These are phyloP conservation scores for Cryphonectria carpinicola DNA, from an alignment of 2,329 filamentous ascomycete genomes.

Conservation along the genomic window DNA sequence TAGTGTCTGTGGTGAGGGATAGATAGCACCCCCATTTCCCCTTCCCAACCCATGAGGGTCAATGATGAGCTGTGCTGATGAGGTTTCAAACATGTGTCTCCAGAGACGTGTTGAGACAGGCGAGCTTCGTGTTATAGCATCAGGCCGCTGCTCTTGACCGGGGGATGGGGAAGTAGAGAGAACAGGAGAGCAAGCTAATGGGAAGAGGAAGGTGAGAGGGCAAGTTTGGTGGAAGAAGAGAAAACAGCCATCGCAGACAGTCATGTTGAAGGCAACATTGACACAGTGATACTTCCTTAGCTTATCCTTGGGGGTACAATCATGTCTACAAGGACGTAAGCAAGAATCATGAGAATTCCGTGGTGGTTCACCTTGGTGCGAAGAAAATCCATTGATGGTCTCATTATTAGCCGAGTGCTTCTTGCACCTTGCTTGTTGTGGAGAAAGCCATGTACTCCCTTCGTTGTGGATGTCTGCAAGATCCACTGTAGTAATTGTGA, in stretches of 20 bases:
- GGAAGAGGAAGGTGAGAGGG: background rate
- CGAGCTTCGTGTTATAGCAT: background rate
- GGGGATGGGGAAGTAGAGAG: background rate
- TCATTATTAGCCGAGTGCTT: background rate
- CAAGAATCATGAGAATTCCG: background rate
- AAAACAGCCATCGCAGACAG: background rate
- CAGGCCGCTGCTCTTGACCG: background rate
- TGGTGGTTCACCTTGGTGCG: background rate
- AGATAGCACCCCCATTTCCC: background rate
- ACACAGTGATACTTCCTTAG: background rate
- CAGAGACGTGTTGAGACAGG: background rate
- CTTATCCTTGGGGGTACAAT: background rate
- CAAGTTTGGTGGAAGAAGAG: background rate
- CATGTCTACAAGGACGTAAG: background rate
- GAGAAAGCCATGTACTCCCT: background rate
- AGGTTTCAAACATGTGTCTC: background rate
- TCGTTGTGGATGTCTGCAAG: background rate
- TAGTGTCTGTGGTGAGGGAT: background rate
- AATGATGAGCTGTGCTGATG: background rate
- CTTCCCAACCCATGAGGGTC: background rate
- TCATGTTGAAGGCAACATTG: background rate
- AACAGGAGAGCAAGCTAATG: background rate
- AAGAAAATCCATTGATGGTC: background rate
- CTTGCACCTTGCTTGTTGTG: background rate
- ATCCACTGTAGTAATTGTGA: background rate